These are phyloP conservation scores for Orbilia blumenaviensis DNA, from an alignment of 2,329 filamentous ascomycete species.

Conservation along the genomic window DNA sequence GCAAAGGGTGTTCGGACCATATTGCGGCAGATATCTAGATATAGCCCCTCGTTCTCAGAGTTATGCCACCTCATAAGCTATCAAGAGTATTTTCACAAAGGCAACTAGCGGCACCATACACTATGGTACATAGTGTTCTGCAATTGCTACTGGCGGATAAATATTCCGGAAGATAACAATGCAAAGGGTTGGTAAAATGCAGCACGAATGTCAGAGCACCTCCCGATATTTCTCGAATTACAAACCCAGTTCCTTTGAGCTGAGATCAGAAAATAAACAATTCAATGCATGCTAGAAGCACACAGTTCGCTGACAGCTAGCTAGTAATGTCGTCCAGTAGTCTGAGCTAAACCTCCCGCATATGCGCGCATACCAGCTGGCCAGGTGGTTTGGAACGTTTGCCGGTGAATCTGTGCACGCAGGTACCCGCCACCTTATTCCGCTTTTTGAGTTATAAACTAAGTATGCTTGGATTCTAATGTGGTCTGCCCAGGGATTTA, in stretches of 20 bases:
- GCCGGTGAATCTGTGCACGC: not conserved
- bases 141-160: not conserved
- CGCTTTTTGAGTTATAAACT: not conserved
- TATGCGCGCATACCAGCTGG: not conserved
- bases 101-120: no score
- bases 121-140: no score
- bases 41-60: no score
- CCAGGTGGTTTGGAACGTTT: not conserved
- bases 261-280: not conserved
- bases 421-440: not conserved
- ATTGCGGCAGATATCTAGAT: not conserved
- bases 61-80: not conserved
- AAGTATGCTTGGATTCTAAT: no score
- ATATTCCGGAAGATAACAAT: not conserved
- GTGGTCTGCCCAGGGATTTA: no score
- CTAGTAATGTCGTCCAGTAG: not conserved
- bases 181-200: not conserved
- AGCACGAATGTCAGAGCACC: no score
- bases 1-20: not conserved
- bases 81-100: no score
- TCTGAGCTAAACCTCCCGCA: not conserved
- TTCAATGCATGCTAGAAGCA: no score
- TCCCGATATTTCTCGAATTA: slow-evolving; percentile 3
- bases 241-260: not conserved
- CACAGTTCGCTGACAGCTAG: no score